Evolutionary conservation across 2,329 filamentous ascomycete genomes (phyloP).

Genomic region (Colletotrichum sojae): DNA sequence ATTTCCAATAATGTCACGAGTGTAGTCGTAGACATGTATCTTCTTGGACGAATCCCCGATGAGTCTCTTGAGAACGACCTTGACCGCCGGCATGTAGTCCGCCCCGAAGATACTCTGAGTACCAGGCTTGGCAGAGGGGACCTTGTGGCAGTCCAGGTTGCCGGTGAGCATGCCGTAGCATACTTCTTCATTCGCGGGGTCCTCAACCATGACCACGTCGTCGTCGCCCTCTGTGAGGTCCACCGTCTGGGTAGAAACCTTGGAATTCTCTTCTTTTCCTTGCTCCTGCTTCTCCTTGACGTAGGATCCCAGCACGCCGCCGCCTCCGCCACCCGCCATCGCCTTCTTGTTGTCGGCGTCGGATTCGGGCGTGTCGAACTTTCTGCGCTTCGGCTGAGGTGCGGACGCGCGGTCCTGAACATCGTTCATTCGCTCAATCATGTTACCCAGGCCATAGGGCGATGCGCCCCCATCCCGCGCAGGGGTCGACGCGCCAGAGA

Average conservation of each 20-base stretch:
- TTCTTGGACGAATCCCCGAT: slow-evolving; percentile 67
- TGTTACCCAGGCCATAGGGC: slow-evolving; percentile 64
- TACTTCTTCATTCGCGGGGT: slow-evolving; percentile 78
- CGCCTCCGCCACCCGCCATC: slow-evolving; percentile 55
- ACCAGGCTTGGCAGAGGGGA: slow-evolving; percentile 78
- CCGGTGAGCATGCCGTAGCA: slow-evolving; percentile 86
- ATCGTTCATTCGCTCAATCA: slow-evolving; percentile 84
- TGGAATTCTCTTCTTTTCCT: slow-evolving; percentile 49
- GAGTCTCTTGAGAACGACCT: slow-evolving; percentile 76
- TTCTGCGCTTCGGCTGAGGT: slow-evolving; percentile 77
- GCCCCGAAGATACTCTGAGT: slow-evolving; percentile 70
- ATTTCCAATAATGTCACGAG: slow-evolving; percentile 79
- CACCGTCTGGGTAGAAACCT: slow-evolving; percentile 59
- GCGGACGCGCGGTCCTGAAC: slow-evolving; percentile 75
- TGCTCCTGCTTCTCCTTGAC: slow-evolving; percentile 72
- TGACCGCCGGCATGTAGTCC: slow-evolving; percentile 80
- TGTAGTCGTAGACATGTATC: slow-evolving; percentile 82
- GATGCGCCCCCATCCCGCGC: slow-evolving; percentile 40
- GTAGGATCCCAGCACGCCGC: slow-evolving; percentile 75
- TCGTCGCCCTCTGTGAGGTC: slow-evolving; percentile 75
- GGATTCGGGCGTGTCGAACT: slow-evolving; percentile 62
- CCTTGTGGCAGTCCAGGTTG: slow-evolving; percentile 74
- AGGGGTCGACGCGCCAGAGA: slow-evolving; percentile 52
- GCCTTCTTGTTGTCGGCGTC: slow-evolving; percentile 57
- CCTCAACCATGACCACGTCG: slow-evolving; percentile 69